Base-by-base conservation (phyloP, 371 early-diverging fungal species). In the Agmasoma carcini region DNA sequence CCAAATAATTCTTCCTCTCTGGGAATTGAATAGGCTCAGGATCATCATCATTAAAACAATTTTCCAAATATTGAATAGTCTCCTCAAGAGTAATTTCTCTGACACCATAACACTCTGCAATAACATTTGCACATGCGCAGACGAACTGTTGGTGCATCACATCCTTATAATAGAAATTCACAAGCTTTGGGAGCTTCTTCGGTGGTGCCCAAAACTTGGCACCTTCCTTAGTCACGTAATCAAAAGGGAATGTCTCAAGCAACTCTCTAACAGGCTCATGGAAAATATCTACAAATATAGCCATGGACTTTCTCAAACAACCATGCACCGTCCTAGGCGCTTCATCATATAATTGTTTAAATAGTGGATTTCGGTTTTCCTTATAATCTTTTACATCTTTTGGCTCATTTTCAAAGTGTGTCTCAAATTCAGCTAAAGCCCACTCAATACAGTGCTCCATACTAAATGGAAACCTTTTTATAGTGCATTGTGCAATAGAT, bases 371-470 rank as follows among this genome's bases (percentile, higher is more conserved):
- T n/a, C 51, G 36, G 9, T 22, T 34, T 39, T 34, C 14, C n/a
- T 41, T 44, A 11, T 15, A 36, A 7, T 33, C 57, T 12, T 33
- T 34, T 2, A 41, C 17, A 25, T 43, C 59, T 14, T 51, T 50
- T 1, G 6, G 23, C 1, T 40, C 46, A 11, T 39, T 26, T 14
- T 40, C 22, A 79, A 95, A 98, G 63, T 85, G 76, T 0, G 86
- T 90, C 66, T 90, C 88, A 75, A 98, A 98, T 65, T 85, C 75
- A 74, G 90, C 90, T 59, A 94, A 85, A 1, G 94, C 89, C 96
- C 78, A 79, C 74, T 94, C 91, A 69, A 98, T 95, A n/a, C 93
- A 90, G 76, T 99, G 99, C 79, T 95, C 96, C 56, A 95, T 92
- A 2, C 83, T 83, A 72, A 92, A 87, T 48, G 99, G 99, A 82